phyloP scores from a whole-genome alignment of 257 asterid species.

The Salvia miltiorrhiza region DNA sequence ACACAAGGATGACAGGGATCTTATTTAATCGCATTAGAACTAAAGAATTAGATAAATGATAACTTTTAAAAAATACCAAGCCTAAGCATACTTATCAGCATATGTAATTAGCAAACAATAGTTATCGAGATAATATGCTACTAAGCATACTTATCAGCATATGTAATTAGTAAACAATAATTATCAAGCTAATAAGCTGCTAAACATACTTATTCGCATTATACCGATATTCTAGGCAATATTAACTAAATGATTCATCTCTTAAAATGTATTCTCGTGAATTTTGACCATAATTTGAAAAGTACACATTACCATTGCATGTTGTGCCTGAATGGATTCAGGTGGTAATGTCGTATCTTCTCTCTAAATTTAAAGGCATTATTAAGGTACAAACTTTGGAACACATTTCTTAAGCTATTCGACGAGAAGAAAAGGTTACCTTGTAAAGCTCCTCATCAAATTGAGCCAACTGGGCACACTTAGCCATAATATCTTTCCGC shows the following conservation, averaged over 20 bases:
- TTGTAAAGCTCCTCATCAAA: conserved; percentile 96
- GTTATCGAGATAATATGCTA: neutral
- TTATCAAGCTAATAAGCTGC: neutral
- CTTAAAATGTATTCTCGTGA: neutral
- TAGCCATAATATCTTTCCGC: conserved; percentile 88
- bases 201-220: neutral
- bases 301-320: neutral
- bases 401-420: neutral
- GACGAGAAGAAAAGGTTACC: conserved; percentile 35
- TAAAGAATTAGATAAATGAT: neutral
- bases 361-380: neutral
- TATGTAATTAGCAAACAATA: neutral
- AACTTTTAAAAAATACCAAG: neutral
- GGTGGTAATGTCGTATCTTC: neutral
- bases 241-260: neutral
- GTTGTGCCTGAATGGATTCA: neutral
- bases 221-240: neutral
- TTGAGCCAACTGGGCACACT: conserved; percentile 92
- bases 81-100: neutral
- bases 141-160: too few relatives aligned
- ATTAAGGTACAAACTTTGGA: neutral
- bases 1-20: neutral
- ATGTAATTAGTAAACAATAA: too few relatives aligned
- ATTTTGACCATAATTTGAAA: neutral
- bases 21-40: neutral